A percentile compares a stretch with the other conserved stretches of the same genome.
Evolutionary conservation across 2,329 filamentous ascomycete genomes (phyloP).

Genomic region (Torrubiellomyces zombiae): DNA sequence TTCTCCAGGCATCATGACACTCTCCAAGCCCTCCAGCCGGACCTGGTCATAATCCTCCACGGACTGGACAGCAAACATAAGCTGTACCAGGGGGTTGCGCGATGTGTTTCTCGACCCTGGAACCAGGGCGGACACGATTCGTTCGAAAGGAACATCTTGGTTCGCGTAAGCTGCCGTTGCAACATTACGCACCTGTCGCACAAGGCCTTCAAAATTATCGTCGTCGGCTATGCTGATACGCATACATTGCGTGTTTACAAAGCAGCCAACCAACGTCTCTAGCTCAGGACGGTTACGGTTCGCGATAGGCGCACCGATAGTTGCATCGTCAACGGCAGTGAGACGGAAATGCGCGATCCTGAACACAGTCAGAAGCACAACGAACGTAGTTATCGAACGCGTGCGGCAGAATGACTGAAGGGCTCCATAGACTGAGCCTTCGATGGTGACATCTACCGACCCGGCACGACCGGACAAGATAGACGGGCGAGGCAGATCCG

Average conservation of each 20-base stretch:
- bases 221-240: background rate
- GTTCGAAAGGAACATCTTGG: no score
- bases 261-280: constrained; percentile 9
- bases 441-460: constrained; percentile 1
- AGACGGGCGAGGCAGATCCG: constrained; percentile 6
- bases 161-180: background rate
- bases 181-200: background rate
- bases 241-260: constrained; percentile 13
- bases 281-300: constrained; percentile 9
- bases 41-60: no score
- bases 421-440: constrained; percentile 3
- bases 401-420: constrained; percentile 4
- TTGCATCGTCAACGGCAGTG: constrained; percentile 8
- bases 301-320: constrained; percentile 8
- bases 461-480: constrained; percentile 6
- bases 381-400: constrained; percentile 4
- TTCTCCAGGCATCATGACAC: no score
- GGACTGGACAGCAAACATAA: no score
- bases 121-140: no score
- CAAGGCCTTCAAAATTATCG: background rate
- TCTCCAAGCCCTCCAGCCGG: no score
- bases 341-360: constrained; percentile 10
- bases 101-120: no score
- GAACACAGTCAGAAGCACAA: constrained; percentile 9
- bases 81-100: no score